phyloP scores from a whole-genome alignment of 768 basidiomycete species.

The Suillus decipiens region DNA sequence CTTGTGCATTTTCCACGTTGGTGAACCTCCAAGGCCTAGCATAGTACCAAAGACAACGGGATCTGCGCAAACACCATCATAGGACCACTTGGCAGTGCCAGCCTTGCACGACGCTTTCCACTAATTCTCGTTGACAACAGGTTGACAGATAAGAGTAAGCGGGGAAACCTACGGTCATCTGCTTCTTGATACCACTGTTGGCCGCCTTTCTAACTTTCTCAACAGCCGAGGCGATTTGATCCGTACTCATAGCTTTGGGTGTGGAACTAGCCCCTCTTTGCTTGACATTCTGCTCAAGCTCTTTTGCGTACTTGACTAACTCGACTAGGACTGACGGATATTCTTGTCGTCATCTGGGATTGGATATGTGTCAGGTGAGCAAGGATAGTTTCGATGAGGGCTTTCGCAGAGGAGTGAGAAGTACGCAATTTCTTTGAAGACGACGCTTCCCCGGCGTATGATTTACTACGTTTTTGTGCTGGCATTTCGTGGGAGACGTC shows the following conservation, averaged over 20 bases:
- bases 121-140: constrained; percentile 28
- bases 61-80: constrained; percentile 53
- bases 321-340: constrained; percentile 29
- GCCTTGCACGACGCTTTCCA: constrained; percentile 54
- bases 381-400: constrained; percentile 41
- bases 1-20: constrained; percentile 54
- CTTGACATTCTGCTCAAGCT: constrained; percentile 33
- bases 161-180: constrained; percentile 42
- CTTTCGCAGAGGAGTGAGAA: constrained; percentile 33
- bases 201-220: constrained; percentile 47
- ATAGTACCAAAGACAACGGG: constrained; percentile 48
- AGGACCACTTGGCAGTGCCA: constrained; percentile 48
- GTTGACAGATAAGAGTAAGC: neutral
- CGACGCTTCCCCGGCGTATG: constrained; percentile 21
- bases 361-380: constrained; percentile 33
- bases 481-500: constrained; percentile 14
- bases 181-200: constrained; percentile 51
- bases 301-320: constrained; percentile 36
- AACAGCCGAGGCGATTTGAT: constrained; percentile 42
- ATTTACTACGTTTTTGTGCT: constrained; percentile 43
- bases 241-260: constrained; percentile 37
- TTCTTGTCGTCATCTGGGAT: constrained; percentile 37
- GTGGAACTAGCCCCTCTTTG: constrained; percentile 12
- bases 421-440: constrained; percentile 34
- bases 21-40: constrained; percentile 43